These are phyloP conservation scores for Quillaja saponaria DNA, from an alignment of 306 rosid species.

Conservation along the genomic window DNA sequence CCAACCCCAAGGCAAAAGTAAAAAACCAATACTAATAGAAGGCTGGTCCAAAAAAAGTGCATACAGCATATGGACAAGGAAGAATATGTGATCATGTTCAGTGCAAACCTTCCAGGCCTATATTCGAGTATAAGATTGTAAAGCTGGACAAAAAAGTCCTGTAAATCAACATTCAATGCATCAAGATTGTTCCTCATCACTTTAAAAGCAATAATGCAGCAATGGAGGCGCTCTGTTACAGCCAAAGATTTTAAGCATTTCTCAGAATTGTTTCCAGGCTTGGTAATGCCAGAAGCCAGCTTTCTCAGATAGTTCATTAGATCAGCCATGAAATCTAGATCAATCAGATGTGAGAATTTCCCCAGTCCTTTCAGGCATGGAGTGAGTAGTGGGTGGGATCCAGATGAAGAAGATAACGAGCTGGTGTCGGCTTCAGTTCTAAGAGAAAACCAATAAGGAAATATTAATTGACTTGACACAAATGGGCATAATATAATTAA, in stretches of 20 bases:
- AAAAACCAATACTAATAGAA: too few species aligned
- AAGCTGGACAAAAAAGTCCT: constrained; percentile 83
- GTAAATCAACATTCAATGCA: constrained; percentile 91
- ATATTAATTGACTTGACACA: constrained; percentile 29
- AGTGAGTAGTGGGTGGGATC: constrained; percentile 70
- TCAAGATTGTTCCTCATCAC: constrained; percentile 93
- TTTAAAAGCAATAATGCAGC: constrained; percentile 94
- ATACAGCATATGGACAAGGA: too few species aligned
- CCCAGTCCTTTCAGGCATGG: constrained; percentile 91
- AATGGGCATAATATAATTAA: constrained; percentile 16
- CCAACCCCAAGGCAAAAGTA: too few species aligned
- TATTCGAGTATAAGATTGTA: constrained; percentile 89
- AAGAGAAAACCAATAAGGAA: constrained; percentile 33
- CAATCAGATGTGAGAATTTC: constrained; percentile 83
- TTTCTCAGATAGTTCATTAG: constrained; percentile 70
- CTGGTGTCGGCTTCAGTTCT: constrained; percentile 60
- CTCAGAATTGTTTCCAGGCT: constrained; percentile 40
- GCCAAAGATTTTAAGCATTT: constrained; percentile 55
- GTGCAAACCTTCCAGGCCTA: constrained; percentile 88
- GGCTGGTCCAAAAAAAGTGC: too few species aligned
- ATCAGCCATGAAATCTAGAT: constrained; percentile 89
- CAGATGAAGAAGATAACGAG: constrained; percentile 41
- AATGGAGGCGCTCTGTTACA: constrained; percentile 82
- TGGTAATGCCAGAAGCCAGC: constrained; percentile 66
- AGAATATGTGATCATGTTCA: not conserved